phyloP scores from a whole-genome alignment of 2,329 filamentous ascomycete genomes.

The Neophaeococcomyces aloes region DNA sequence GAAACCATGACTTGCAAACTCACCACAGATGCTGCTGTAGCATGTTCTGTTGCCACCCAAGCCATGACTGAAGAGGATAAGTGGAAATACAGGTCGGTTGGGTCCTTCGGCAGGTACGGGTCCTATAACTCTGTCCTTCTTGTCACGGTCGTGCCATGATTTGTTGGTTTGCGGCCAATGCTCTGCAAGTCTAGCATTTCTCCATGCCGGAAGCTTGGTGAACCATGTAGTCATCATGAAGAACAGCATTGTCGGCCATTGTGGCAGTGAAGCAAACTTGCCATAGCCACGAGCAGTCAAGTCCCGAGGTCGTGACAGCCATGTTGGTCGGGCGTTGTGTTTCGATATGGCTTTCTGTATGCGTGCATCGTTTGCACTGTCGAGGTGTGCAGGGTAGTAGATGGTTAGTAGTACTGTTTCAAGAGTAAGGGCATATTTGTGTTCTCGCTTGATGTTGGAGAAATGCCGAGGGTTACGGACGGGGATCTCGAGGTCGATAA shows the following conservation, averaged over 20 bases:
- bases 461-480: slow-evolving; percentile 38
- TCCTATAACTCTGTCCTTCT: slow-evolving; percentile 34
- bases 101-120: slow-evolving; percentile 29
- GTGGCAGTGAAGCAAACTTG: slow-evolving; percentile 47
- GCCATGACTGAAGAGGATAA: slow-evolving; percentile 58
- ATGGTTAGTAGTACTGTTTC: slow-evolving; percentile 54
- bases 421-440: slow-evolving; percentile 40
- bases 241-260: slow-evolving; percentile 40
- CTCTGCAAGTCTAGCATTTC: slow-evolving; percentile 49
- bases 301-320: slow-evolving; percentile 50
- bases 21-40: slow-evolving; percentile 53
- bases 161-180: slow-evolving; percentile 42
- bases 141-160: slow-evolving; percentile 27
- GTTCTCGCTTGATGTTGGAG: slow-evolving; percentile 41
- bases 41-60: slow-evolving; percentile 53
- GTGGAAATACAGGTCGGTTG: slow-evolving; percentile 43
- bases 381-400: slow-evolving; percentile 52
- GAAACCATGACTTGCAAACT: slow-evolving; percentile 57
- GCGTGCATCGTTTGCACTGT: slow-evolving; percentile 29
- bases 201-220: slow-evolving; percentile 54
- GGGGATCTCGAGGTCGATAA: slow-evolving; percentile 48
- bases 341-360: slow-evolving; percentile 18
- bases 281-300: slow-evolving; percentile 51
- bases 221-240: slow-evolving; percentile 51
- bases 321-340: slow-evolving; percentile 46